Evolutionary conservation across 2,329 filamentous ascomycete genomes (phyloP).

Genomic region (Talaromyces piceae): DNA sequence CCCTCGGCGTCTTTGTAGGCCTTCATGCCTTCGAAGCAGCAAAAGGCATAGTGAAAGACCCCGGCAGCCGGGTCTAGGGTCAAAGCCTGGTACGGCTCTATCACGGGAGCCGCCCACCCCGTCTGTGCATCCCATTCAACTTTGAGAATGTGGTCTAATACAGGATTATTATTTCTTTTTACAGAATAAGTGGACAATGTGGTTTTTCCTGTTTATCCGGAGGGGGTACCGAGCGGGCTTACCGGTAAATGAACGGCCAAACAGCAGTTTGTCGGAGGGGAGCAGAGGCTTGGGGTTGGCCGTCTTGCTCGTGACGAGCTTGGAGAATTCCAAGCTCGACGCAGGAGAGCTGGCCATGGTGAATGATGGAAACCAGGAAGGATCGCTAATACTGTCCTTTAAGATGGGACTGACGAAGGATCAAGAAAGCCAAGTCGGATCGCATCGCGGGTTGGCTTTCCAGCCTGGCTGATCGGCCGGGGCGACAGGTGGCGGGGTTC

Average conservation of each 20-base stretch:
- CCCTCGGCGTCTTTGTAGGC: constrained; percentile 62
- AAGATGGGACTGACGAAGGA: neutral
- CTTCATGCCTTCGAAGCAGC: constrained; percentile 86
- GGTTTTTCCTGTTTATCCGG: neutral
- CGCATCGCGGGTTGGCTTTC: neutral
- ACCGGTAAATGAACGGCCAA: constrained; percentile 11
- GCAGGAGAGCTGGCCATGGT: neutral
- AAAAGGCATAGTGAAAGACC: constrained; percentile 79
- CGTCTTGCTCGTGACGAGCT: neutral
- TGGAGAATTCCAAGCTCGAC: neutral
- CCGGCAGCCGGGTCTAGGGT: constrained; percentile 73
- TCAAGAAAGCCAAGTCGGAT: too few species aligned
- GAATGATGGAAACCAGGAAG: neutral
- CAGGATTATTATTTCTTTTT: constrained; percentile 14
- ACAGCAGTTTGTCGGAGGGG: constrained; percentile 9
- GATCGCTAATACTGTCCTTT: too few species aligned
- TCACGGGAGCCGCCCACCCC: constrained; percentile 67
- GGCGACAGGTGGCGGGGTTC: neutral
- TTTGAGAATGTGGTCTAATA: constrained; percentile 87
- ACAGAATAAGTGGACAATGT: neutral
- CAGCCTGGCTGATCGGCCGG: neutral
- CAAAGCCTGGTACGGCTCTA: constrained; percentile 71
- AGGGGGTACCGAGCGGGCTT: neutral
- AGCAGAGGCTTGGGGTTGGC: constrained; percentile 3
- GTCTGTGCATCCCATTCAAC: constrained; percentile 56